Evolutionary conservation across 192 early-diverging fungal genomes (phyloP), one percentile per base, ranked within the genome.

Genomic region (Backusella macrospora): DNA sequence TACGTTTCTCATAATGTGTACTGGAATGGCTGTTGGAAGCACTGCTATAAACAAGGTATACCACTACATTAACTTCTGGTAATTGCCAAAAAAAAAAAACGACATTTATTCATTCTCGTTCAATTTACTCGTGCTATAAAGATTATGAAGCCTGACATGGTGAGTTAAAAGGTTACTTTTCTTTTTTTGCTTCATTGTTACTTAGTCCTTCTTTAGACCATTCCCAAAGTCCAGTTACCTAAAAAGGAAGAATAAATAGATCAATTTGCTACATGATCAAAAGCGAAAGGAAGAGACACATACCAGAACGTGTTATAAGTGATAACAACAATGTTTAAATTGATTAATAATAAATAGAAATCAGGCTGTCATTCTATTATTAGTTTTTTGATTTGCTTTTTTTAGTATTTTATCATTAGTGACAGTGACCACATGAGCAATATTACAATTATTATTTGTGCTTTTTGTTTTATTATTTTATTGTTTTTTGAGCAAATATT

Each of bases 21-120:
- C 65, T 29, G 73, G 73, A 52, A 74, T 74, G 73, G 73, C 65
- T n/a, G 48, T 44, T 40, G 73, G 73, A 44, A 74, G 73, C 16
- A 74, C 73, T 23, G 52, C 55, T 43, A 65, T 74, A 6, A 46
- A 74, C 40, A 74, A 74, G 73, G 73, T 59, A 59, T 59, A 26
- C 12, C 12, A 23, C 29, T 34, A 34, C 29, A 34, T 34, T 34
- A 34, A 34, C 2, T 1, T 34, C 2, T 34, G 29, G 2, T 34
- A 34, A 34, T 34, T 34, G 29, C 2, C 62, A 68, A 26, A 1
- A 69, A 29, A 34, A 5, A n/a, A 69, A 18, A 18, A 7, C 47
- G 4, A 26, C 1, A 18, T 47, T 10, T 48, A 9, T 26, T 29
- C 5, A 5, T 69, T 29, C 14, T 43, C 18, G 10, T 48, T 15